Evolutionary conservation across 352 stramenopile genomes (phyloP).

Genomic region (Globisporangium cylindrosporum): DNA sequence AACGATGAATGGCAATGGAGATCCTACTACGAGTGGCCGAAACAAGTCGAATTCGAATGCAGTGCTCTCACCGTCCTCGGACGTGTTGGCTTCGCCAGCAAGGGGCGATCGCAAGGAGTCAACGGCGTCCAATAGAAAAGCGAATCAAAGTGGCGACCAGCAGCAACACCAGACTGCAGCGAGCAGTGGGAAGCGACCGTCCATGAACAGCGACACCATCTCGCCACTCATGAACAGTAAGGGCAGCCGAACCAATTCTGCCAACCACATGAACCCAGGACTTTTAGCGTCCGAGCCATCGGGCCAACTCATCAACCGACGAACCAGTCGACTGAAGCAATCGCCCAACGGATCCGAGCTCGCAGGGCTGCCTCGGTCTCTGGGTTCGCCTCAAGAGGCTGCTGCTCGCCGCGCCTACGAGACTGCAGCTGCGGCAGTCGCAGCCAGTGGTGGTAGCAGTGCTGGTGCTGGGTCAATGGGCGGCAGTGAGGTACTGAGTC

Average conservation of each 20-base stretch:
- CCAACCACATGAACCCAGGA: slow-evolving; percentile 5
- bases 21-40: background rate
- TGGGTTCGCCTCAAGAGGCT: slow-evolving; percentile 20
- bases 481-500: slow-evolving; percentile 27
- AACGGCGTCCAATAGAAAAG: background rate
- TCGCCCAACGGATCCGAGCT: slow-evolving; percentile 41
- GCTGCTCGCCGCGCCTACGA: slow-evolving; percentile 24
- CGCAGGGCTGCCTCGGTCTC: slow-evolving; percentile 8
- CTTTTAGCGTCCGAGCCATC: background rate
- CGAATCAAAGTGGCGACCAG: background rate
- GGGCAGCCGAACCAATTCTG: slow-evolving; percentile 14
- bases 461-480: background rate
- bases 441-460: slow-evolving; percentile 13
- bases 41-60: background rate
- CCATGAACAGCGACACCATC: background rate
- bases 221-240: slow-evolving; percentile 7
- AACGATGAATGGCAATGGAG: slow-evolving; percentile 8
- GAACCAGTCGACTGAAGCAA: slow-evolving; percentile 50
- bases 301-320: slow-evolving; percentile 38
- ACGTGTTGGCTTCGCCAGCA: slow-evolving; percentile 1
- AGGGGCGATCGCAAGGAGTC: background rate
- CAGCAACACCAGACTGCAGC: background rate
- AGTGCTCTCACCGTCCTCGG: slow-evolving; percentile 6
- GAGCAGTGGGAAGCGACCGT: slow-evolving; percentile 1
- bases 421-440: background rate